phyloP scores from a whole-genome alignment of 805 yeast genomes.

The Wickerhamiella azyma region DNA sequence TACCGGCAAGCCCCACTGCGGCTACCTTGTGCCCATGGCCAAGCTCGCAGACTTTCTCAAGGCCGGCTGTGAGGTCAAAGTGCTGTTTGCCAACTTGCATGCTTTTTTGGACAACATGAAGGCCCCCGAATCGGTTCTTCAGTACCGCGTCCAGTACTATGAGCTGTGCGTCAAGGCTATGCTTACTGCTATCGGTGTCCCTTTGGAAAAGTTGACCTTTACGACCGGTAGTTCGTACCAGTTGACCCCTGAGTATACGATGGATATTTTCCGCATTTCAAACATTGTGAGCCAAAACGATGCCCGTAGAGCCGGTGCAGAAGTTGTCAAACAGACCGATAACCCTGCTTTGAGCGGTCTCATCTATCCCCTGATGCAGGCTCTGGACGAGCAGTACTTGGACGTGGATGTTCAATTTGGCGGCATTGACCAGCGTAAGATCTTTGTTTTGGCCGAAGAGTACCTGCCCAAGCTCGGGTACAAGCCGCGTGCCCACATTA shows the following conservation, averaged over 20 bases:
- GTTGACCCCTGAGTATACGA: conserved; percentile 55
- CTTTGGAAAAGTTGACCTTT: conserved; percentile 75
- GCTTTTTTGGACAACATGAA: conserved; percentile 97
- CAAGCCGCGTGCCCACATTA: conserved; percentile 94
- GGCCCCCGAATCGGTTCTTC: conserved; percentile 87
- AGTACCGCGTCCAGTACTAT: conserved; percentile 80
- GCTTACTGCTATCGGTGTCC: conserved; percentile 74
- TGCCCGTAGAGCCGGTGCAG: conserved; percentile 98
- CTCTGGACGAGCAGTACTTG: conserved; percentile 84
- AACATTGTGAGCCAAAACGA: conserved; percentile 85
- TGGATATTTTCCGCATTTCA: conserved; percentile 79
- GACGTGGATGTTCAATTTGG: conserved; percentile 92
- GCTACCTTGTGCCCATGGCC: conserved; percentile 96
- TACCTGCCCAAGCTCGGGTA: conserved; percentile 75
- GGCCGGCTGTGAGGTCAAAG: conserved; percentile 92
- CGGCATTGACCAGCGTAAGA: conserved; percentile 97
- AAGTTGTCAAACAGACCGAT: conserved; percentile 93
- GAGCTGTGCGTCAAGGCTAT: conserved; percentile 74
- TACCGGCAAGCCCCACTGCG: conserved; percentile 97
- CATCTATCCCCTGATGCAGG: conserved; percentile 97
- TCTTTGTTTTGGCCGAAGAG: conserved; percentile 93
- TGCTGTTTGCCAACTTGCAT: conserved; percentile 86
- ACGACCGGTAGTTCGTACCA: conserved; percentile 88
- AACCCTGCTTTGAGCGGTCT: conserved; percentile 88
- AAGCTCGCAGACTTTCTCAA: conserved; percentile 86